Base-by-base conservation (phyloP, 1,284 basidiomycete genomes). In the Ceratobasidium sp. region DNA sequence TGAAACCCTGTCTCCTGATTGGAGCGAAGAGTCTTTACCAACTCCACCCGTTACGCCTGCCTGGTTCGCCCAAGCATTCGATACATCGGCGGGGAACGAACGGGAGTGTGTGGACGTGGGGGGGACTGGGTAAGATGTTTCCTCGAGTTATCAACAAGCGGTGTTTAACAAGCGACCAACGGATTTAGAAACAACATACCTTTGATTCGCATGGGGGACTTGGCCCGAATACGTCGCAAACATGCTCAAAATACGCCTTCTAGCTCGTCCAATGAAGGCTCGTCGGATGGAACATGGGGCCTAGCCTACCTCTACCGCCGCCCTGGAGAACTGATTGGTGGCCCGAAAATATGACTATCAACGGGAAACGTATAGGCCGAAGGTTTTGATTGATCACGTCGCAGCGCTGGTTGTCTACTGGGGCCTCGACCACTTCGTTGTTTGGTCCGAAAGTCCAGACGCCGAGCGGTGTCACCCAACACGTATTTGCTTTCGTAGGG, bases 31-130 rank as follows among this genome's bases (percentile, higher is more conserved):
- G 16, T 22, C 53, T 24, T 37, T 61, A 29, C 51, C 37, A 9
- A 72, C 68, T 1, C 68, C 68, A n/a, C 54, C 56, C 29, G 31
- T 72, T 7, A 72, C 68, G 7, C 54, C 68, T n/a, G 54, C 56
- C 27, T 72, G 68, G 56, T 43, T 61, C 46, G 56, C 58, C 19
- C 68, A 61, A 19, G 43, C 22, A 43, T 72, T 72, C 34, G 68
- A 72, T 43, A 34, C 34, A 34, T 24, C 49, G 8, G 1, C 39
- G n/a, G 24, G 22, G 14, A 43, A 51, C 34, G 49, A 29, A 24
- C 62, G 27, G 24, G 46, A 34, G 13, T 43, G 39, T 19, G 22
- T 0, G 9, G 19, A 46, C 6, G 2, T 13, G 37, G 39, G 37
- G n/a, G 29, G 7, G 24, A 46, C 39, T 3, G 27, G 41, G 63